Evolutionary conservation across 352 stramenopile species (phyloP).

Genomic region (Phytophthora pistaciae): DNA sequence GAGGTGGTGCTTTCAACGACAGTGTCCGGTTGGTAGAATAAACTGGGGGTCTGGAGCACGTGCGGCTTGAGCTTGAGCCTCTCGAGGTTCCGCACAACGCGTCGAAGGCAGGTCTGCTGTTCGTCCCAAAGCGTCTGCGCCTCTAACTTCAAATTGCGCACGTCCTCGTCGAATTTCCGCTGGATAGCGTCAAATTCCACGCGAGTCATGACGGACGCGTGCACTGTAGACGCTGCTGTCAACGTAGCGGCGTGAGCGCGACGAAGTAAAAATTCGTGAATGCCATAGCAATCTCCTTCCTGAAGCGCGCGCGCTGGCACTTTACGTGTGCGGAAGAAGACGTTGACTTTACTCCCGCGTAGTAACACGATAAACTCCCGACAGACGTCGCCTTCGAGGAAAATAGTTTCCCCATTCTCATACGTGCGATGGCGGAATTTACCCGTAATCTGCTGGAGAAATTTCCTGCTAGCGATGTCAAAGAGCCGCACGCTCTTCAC

Average conservation of each 20-base stretch:
- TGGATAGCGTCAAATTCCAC: slow-evolving; percentile 64
- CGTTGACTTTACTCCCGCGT: slow-evolving; percentile 52
- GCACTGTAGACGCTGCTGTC: slow-evolving; percentile 44
- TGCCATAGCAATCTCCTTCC: slow-evolving; percentile 64
- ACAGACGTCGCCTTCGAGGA: slow-evolving; percentile 65
- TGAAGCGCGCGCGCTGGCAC: slow-evolving; percentile 16
- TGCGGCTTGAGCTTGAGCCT: slow-evolving; percentile 56
- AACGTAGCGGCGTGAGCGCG: slow-evolving; percentile 48
- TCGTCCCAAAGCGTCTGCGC: slow-evolving; percentile 44
- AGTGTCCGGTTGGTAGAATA: slow-evolving; percentile 61
- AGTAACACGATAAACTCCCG: slow-evolving; percentile 66
- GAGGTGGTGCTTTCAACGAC: not conserved
- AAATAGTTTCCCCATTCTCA: slow-evolving; percentile 69
- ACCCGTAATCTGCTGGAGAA: slow-evolving; percentile 74
- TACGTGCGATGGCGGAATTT: slow-evolving; percentile 74
- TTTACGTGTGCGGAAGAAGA: slow-evolving; percentile 39
- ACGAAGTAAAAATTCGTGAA: slow-evolving; percentile 63
- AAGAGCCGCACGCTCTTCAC: slow-evolving; percentile 59
- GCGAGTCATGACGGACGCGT: slow-evolving; percentile 64
- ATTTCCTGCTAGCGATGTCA: slow-evolving; percentile 51
- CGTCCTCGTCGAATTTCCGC: slow-evolving; percentile 61
- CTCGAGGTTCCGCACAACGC: slow-evolving; percentile 49
- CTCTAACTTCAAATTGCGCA: slow-evolving; percentile 46
- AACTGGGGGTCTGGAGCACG: slow-evolving; percentile 40
- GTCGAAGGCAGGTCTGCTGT: slow-evolving; percentile 33